Base-by-base conservation (phyloP, 2,329 filamentous ascomycete genomes). In the Leptographium flavum region DNA sequence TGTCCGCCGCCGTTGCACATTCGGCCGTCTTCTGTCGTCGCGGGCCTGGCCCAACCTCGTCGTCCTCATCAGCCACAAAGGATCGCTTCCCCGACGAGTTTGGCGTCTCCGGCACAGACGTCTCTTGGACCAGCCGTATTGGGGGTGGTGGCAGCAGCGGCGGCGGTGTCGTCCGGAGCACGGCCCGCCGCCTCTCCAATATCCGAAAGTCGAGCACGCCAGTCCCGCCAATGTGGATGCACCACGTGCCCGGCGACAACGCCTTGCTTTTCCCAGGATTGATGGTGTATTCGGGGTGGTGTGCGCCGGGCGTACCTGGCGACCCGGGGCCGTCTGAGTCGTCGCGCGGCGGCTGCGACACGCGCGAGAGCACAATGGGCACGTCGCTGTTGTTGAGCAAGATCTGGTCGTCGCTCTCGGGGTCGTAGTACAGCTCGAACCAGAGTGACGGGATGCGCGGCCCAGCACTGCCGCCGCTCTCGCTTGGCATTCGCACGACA, bases 401-500 rank as follows among this genome's bases (percentile, higher is more conserved):
- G 47, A 77, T 73, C 52, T 74, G 66, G 56, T 71, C 69, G 55
- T 77, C 73, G 58, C 73, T 75, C 50, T 67, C 62, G 15, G 74
- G 73, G 56, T 77, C 71, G 52, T 76, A 77, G 53, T 76, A 77
- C 31, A 78, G 61, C 56, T 76, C 72, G 56, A 71, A 76, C 70
- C 70, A 75, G n/a, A 77, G 53, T 5, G 69, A 65, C 15, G 71
- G 70, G 15, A 68, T 61, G 8, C 61, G 57, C 9, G 58, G 60
- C 38, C 64, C 63, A 37, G 59, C 59, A 13, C 19, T 36, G 47
- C 68, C 63, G 35, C 27, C 14, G 11, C n/a, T 13, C 15, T 37
- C 42, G 47, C 68, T 63, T 31, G 73, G 74, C 46, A 77, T 73
- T 42, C 68, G 64, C 49, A 77, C 71, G 33, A 70, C 71, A 54